These are phyloP conservation scores for Alternaria novae-zelandiae DNA, from an alignment of 2,329 filamentous ascomycete species.

Conservation along the genomic window DNA sequence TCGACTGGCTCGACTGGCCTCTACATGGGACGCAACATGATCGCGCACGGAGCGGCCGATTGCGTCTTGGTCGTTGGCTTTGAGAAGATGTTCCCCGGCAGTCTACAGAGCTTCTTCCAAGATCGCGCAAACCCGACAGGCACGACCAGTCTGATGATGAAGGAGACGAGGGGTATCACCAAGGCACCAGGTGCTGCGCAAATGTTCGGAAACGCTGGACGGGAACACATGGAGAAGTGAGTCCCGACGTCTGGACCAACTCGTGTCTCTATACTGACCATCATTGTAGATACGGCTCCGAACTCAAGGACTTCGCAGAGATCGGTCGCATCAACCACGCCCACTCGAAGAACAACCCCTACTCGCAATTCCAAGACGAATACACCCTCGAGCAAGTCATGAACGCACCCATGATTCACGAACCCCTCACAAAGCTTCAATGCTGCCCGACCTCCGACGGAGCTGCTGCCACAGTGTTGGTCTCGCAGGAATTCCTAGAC, in stretches of 20 bases:
- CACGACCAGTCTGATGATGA: slow-evolving; percentile 79
- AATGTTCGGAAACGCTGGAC: slow-evolving; percentile 92
- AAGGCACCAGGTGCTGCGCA: slow-evolving; percentile 88
- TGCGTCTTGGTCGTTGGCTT: slow-evolving; percentile 93
- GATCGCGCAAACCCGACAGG: slow-evolving; percentile 82
- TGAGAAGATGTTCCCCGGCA: slow-evolving; percentile 98
- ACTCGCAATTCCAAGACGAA: slow-evolving; percentile 95
- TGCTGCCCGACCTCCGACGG: slow-evolving; percentile 97
- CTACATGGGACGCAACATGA: slow-evolving; percentile 79
- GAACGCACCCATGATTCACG: slow-evolving; percentile 77
- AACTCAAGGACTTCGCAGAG: slow-evolving; percentile 86
- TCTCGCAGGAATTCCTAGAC: slow-evolving; percentile 87
- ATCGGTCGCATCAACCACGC: slow-evolving; percentile 92
- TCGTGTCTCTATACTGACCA: slow-evolving; percentile 16
- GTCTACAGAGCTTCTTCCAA: slow-evolving; percentile 80
- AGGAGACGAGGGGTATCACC: slow-evolving; percentile 77
- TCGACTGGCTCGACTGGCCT: slow-evolving; percentile 92
- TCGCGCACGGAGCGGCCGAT: slow-evolving; percentile 80
- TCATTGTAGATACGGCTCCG: slow-evolving; percentile 74
- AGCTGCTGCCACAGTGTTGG: slow-evolving; percentile 84
- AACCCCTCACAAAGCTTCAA: slow-evolving; percentile 94
- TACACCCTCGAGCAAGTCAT: slow-evolving; percentile 87
- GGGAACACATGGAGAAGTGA: slow-evolving; percentile 93
- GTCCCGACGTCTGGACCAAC: slow-evolving; percentile 26
- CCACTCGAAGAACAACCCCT: slow-evolving; percentile 90